Evolutionary conservation across 2,329 filamentous ascomycete genomes (phyloP).

Genomic region (Coniochaeta prunicola): DNA sequence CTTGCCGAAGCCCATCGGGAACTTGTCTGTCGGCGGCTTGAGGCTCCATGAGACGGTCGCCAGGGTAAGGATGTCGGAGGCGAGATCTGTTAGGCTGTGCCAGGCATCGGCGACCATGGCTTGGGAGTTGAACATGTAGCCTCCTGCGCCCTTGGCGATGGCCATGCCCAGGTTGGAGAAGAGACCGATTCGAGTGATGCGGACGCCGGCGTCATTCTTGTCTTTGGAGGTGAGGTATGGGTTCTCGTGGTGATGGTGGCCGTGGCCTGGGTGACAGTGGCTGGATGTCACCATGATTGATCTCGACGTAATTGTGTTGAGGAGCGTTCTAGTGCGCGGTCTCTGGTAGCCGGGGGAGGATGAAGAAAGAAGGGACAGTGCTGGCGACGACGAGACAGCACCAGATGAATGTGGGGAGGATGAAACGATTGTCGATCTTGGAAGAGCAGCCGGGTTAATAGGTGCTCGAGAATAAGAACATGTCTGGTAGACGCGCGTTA

Average conservation of each 20-base stretch:
- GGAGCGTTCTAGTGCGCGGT: conserved; percentile 6
- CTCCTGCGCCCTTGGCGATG: conserved; percentile 83
- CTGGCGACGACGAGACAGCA: conserved; percentile 26
- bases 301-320: conserved; percentile 21
- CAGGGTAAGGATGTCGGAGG: conserved; percentile 89
- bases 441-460: conserved; percentile 6
- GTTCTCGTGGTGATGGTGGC: conserved; percentile 78
- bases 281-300: conserved; percentile 19
- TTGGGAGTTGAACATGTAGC: conserved; percentile 92
- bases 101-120: conserved; percentile 89
- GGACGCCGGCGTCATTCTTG: conserved; percentile 86
- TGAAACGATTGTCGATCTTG: conserved; percentile 11
- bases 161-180: conserved; percentile 93
- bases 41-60: conserved; percentile 92
- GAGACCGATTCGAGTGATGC: conserved; percentile 84
- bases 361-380: conserved; percentile 7
- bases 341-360: background rate
- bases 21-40: conserved; percentile 72
- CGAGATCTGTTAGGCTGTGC: conserved; percentile 90
- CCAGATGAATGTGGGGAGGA: conserved; percentile 5
- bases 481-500: conserved; percentile 19
- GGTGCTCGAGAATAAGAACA: conserved; percentile 15
- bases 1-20: conserved; percentile 92
- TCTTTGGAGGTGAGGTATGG: conserved; percentile 73
- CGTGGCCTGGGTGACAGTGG: conserved; percentile 42